These are phyloP conservation scores for Saccharomyces hybrid DNA, from an alignment of 1,139 yeast species.

Conservation along the genomic window DNA sequence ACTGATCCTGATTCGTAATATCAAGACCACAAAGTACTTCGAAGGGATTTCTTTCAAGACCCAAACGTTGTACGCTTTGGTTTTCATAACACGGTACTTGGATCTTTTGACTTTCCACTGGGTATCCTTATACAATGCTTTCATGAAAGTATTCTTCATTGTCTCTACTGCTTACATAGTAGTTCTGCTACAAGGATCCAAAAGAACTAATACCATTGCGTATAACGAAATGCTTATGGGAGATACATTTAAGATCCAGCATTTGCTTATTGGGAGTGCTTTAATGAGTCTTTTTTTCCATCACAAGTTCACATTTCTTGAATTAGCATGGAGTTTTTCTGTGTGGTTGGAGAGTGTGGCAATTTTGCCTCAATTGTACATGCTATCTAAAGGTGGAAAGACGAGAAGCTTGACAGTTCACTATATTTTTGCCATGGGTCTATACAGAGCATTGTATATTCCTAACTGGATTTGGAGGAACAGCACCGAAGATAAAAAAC, in stretches of 20 bases:
- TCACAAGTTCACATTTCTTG: constrained; percentile 52
- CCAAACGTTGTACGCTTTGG: constrained; percentile 70
- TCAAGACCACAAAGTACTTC: constrained; percentile 57
- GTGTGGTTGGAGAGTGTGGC: constrained; percentile 88
- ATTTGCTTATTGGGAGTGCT: constrained; percentile 57
- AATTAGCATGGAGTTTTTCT: constrained; percentile 69
- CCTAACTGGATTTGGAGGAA: constrained; percentile 95
- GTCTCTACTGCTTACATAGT: constrained; percentile 69
- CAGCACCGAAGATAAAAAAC: constrained; percentile 48
- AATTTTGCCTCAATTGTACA: constrained; percentile 83
- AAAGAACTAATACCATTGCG: constrained; percentile 43
- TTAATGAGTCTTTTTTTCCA: constrained; percentile 60
- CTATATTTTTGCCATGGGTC: constrained; percentile 87
- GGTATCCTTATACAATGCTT: constrained; percentile 63
- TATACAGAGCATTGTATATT: constrained; percentile 80
- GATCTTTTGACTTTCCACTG: constrained; percentile 49
- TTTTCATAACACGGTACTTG: constrained; percentile 72
- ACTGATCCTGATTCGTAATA: constrained; percentile 64
- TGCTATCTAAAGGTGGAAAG: constrained; percentile 84
- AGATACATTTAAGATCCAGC: constrained; percentile 74
- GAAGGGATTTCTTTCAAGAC: constrained; percentile 87
- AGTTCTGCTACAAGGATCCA: constrained; percentile 49
- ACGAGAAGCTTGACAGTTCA: constrained; percentile 88
- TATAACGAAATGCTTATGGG: constrained; percentile 48
- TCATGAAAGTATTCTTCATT: constrained; percentile 78